Evolutionary conservation across 2,329 filamentous ascomycete genomes (phyloP).

Genomic region (Ceratocystis variospora): DNA sequence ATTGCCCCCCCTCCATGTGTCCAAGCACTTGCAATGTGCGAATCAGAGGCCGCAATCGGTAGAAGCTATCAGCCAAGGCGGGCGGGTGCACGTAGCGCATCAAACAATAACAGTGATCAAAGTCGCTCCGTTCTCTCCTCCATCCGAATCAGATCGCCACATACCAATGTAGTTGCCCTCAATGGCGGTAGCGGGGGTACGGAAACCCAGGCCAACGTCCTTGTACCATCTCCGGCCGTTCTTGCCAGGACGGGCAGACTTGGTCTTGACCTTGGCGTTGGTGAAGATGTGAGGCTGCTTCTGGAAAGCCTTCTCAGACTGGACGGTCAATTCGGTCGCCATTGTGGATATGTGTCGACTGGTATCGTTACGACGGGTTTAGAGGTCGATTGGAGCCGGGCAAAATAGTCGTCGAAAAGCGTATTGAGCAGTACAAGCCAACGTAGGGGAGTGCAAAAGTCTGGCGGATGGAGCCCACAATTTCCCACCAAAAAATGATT

Average conservation of each 20-base stretch:
- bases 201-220: conserved; percentile 98
- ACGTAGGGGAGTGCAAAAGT: conserved; percentile 19
- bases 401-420: conserved; percentile 18
- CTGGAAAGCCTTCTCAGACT: conserved; percentile 99
- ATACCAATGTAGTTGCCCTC: conserved; percentile 98
- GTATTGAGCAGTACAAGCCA: conserved; percentile 13
- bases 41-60: neutral
- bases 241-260: conserved; percentile 77
- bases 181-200: conserved; percentile 96
- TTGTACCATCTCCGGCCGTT: conserved; percentile 93
- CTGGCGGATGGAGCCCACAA: conserved; percentile 19
- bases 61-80: neutral
- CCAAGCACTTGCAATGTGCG: too few relatives aligned
- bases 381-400: conserved; percentile 16
- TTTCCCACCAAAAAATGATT: conserved; percentile 18
- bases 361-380: conserved; percentile 19
- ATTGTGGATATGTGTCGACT: conserved; percentile 39
- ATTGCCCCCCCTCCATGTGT: neutral
- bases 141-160: conserved; percentile 28
- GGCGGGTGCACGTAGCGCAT: too few relatives aligned
- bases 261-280: conserved; percentile 85
- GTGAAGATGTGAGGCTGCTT: conserved; percentile 99
- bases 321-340: conserved; percentile 98
- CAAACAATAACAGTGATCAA: neutral
- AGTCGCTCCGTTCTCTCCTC: neutral